A percentile compares a stretch with the other conserved stretches of the same genome.
Evolutionary conservation across 352 stramenopile genomes (phyloP).

Genomic region (Phytophthora colocasiae): DNA sequence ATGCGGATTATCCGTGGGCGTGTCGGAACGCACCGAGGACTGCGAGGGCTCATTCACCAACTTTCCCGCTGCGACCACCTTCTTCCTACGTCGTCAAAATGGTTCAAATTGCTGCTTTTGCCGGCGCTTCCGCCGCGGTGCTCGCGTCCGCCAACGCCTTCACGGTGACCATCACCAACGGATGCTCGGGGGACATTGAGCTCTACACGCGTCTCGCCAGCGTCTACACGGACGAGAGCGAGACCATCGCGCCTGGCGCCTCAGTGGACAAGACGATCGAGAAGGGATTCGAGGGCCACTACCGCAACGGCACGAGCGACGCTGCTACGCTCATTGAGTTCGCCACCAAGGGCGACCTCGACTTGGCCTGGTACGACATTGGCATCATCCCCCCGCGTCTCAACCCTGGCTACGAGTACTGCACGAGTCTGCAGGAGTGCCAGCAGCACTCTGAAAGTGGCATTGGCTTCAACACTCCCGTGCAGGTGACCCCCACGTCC

Average conservation of each 20-base stretch:
- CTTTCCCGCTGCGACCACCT: conserved; percentile 9
- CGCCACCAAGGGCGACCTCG: conserved; percentile 61
- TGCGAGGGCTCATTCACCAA: conserved; percentile 35
- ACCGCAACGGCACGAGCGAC: conserved; percentile 64
- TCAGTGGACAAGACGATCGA: conserved; percentile 49
- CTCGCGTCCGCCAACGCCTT: conserved; percentile 44
- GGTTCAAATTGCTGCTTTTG: conserved; percentile 36
- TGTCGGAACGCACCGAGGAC: conserved; percentile 10
- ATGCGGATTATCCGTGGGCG: conserved; percentile 4
- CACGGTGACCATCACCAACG: conserved; percentile 72
- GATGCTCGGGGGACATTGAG: conserved; percentile 58
- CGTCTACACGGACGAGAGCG: conserved; percentile 55
- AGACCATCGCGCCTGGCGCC: conserved; percentile 46
- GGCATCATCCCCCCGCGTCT: conserved; percentile 73
- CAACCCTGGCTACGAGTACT: conserved; percentile 63
- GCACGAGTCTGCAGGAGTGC: conserved; percentile 68
- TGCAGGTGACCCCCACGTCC: conserved; percentile 58
- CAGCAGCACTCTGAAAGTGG: conserved; percentile 60
- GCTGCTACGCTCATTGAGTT: conserved; percentile 73
- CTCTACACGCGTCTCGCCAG: conserved; percentile 60
- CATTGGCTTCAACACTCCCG: conserved; percentile 73
- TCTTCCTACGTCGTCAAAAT: conserved; percentile 24
- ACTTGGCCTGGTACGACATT: conserved; percentile 74
- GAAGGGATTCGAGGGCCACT: conserved; percentile 75
- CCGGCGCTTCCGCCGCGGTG: conserved; percentile 24